Percentiles rank a stretch among this genome's conserved stretches.
These are phyloP conservation scores for Hypericum androsaemum DNA, from an alignment of 345 rosid genomes.

Conservation along the genomic window DNA sequence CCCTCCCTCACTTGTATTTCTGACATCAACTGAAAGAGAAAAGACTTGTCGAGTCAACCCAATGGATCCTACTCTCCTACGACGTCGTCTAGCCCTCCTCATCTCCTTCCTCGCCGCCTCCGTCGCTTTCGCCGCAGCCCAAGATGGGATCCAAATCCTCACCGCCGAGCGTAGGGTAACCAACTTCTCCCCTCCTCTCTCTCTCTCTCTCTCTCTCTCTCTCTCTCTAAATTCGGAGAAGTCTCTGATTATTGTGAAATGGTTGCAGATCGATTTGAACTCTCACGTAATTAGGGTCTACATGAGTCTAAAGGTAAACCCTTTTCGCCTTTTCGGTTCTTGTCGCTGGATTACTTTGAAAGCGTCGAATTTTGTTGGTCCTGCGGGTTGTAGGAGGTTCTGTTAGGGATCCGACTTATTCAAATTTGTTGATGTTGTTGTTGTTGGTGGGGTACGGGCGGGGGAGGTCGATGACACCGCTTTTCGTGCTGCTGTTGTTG, in stretches of 20 bases:
- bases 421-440: neutral
- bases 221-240: neutral
- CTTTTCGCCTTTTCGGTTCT: conserved; percentile 2
- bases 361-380: too few relatives aligned
- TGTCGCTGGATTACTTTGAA: neutral
- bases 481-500: too few relatives aligned
- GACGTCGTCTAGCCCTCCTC: conserved; percentile 23
- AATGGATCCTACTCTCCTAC: neutral
- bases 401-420: neutral
- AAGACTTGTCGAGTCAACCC: too few relatives aligned
- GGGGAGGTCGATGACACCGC: neutral
- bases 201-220: conserved; percentile 2
- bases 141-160: conserved; percentile 47
- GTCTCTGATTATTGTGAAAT: conserved; percentile 3
- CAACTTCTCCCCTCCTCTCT: conserved; percentile 14
- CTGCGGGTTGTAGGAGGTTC: too few relatives aligned
- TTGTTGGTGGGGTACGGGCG: neutral
- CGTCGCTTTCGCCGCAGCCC: conserved; percentile 24
- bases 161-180: conserved; percentile 88
- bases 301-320: conserved; percentile 77
- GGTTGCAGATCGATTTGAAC: conserved; percentile 81
- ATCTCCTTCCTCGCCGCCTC: conserved; percentile 25
- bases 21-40: too few relatives aligned
- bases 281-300: conserved; percentile 76
- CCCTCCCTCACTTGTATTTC: too few relatives aligned